These are phyloP conservation scores for Conoideocrella luteorostrata DNA, from an alignment of 2,329 filamentous ascomycete species.

Conservation along the genomic window DNA sequence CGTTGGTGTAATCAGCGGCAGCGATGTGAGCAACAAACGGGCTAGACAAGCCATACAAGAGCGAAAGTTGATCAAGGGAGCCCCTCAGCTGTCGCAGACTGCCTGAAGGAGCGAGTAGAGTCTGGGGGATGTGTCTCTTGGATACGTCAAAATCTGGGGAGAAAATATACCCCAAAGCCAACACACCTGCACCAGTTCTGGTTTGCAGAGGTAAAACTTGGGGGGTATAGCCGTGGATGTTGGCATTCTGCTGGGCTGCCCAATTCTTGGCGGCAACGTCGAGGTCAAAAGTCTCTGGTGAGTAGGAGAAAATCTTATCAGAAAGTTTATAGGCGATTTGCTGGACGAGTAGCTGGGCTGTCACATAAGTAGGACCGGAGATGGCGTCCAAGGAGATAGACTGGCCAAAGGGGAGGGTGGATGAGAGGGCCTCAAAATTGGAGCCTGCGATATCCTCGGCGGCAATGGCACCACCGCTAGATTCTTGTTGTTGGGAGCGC, in stretches of 20 bases:
- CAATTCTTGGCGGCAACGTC: slow-evolving; percentile 78
- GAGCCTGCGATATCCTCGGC: slow-evolving; percentile 17
- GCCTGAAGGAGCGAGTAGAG: slow-evolving; percentile 78
- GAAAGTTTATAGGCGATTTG: slow-evolving; percentile 93
- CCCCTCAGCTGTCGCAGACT: slow-evolving; percentile 73
- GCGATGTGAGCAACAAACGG: slow-evolving; percentile 90
- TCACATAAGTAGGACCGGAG: slow-evolving; percentile 84
- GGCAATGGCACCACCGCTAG: slow-evolving; percentile 25
- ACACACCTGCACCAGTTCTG: slow-evolving; percentile 77
- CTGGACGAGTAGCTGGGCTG: slow-evolving; percentile 87
- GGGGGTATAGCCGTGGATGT: slow-evolving; percentile 76
- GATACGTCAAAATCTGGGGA: slow-evolving; percentile 90
- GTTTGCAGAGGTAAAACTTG: slow-evolving; percentile 78
- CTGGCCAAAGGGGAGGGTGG: slow-evolving; percentile 52
- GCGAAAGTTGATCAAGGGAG: slow-evolving; percentile 83
- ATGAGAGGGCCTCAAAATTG: slow-evolving; percentile 40
- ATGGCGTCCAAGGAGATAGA: slow-evolving; percentile 53
- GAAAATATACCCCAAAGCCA: slow-evolving; percentile 95
- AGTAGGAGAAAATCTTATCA: slow-evolving; percentile 97
- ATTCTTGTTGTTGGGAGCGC: slow-evolving; percentile 32
- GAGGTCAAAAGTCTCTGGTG: slow-evolving; percentile 85
- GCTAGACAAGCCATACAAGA: slow-evolving; percentile 86
- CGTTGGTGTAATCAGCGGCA: slow-evolving; percentile 73
- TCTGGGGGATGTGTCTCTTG: slow-evolving; percentile 88
- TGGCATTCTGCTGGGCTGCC: slow-evolving; percentile 62